Percentiles rank a stretch among this genome's conserved stretches.
Evolutionary conservation across 2,329 filamentous ascomycete genomes (phyloP).

Genomic region (Aspergillus chevalieri): DNA sequence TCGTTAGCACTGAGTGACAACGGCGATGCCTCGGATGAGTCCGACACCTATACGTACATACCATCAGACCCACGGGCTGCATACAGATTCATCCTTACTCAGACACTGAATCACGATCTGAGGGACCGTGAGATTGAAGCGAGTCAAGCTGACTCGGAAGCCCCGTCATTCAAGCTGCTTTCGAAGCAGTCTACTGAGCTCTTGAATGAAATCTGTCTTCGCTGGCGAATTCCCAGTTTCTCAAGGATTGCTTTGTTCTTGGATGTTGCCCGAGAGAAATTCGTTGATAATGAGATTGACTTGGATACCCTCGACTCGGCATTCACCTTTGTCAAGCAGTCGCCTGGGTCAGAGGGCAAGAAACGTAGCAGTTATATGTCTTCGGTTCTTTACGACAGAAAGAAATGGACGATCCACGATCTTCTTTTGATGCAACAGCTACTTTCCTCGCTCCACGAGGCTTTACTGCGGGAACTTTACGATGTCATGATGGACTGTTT

Average conservation of each 20-base stretch:
- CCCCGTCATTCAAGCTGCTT: conserved; percentile 48
- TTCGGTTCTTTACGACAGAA: conserved; percentile 51
- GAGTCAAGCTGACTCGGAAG: conserved; percentile 43
- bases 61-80: conserved; percentile 75
- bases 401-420: conserved; percentile 65
- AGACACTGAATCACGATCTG: conserved; percentile 62
- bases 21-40: conserved; percentile 35
- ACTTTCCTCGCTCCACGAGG: conserved; percentile 69
- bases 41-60: conserved; percentile 76
- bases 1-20: conserved; percentile 56
- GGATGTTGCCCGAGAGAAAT: conserved; percentile 80
- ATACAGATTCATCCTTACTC: conserved; percentile 75
- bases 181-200: conserved; percentile 77
- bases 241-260: conserved; percentile 74
- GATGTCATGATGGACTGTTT: conserved; percentile 83
- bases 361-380: conserved; percentile 46
- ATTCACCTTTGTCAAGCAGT: conserved; percentile 74
- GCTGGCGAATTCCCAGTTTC: conserved; percentile 84
- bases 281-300: conserved; percentile 72
- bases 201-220: conserved; percentile 73
- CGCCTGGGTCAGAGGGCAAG: conserved; percentile 59
- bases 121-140: conserved; percentile 49
- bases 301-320: conserved; percentile 76
- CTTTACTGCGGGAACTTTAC: conserved; percentile 78
- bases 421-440: conserved; percentile 67